Conservation (phyloP, 2,329 filamentous ascomycete genomes). For the Cladosporium halotolerans region DNA sequence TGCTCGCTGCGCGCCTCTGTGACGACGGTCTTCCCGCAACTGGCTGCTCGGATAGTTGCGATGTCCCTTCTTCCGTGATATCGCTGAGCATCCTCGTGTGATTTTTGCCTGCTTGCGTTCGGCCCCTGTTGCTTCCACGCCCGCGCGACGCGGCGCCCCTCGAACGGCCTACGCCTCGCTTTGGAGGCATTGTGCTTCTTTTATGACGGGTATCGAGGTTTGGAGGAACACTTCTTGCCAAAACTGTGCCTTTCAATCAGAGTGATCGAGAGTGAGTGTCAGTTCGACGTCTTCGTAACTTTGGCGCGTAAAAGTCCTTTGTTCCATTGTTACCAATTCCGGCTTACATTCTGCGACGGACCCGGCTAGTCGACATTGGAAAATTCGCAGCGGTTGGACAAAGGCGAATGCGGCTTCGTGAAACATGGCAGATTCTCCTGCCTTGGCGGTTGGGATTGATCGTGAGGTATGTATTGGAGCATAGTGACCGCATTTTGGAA, state of each 20-base stretch:
- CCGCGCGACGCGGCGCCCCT: not conserved
- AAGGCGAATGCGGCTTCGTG: too few species aligned
- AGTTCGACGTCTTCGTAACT: too few species aligned
- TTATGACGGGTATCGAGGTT: conserved; percentile 18
- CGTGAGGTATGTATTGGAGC: too few species aligned
- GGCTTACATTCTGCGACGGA: not conserved
- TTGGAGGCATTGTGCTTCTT: not conserved
- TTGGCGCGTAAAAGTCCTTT: not conserved
- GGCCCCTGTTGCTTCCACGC: not conserved
- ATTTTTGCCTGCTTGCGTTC: not conserved
- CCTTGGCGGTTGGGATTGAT: too few species aligned
- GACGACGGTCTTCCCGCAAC: not conserved
- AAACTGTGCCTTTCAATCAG: too few species aligned
- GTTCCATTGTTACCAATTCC: not conserved
- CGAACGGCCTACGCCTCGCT: not conserved
- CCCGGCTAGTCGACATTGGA: too few species aligned
- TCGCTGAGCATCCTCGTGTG: conserved; percentile 2
- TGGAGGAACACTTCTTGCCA: too few species aligned
- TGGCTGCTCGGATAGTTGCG: not conserved
- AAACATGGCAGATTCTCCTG: too few species aligned
- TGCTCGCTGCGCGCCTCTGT: not conserved
- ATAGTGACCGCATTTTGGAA: too few species aligned
- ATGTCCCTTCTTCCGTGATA: not conserved
- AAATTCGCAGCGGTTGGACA: too few species aligned
- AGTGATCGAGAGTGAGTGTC: too few species aligned